These are phyloP conservation scores for Arabis alpina DNA, from an alignment of 345 rosid species.

Conservation along the genomic window DNA sequence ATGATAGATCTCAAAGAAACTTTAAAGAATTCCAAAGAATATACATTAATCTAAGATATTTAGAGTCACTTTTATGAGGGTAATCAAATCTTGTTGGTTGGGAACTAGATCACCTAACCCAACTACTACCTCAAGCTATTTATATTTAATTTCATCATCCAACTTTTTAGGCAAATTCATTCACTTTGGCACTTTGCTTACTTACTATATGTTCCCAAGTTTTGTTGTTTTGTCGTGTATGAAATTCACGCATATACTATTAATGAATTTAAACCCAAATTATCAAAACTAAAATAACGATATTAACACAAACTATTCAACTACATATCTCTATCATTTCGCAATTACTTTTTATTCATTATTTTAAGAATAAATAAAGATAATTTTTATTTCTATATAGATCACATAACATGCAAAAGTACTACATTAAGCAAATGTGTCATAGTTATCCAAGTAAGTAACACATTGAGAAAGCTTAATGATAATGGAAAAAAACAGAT, in stretches of 20 bases:
- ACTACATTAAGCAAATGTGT: slow-evolving; percentile 18
- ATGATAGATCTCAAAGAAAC: slow-evolving; percentile 33
- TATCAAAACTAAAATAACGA: not conserved
- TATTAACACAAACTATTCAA: not conserved
- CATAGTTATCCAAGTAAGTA: slow-evolving; percentile 7
- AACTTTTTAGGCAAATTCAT: slow-evolving; percentile 2
- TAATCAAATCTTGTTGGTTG: slow-evolving; percentile 44
- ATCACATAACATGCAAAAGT: not conserved
- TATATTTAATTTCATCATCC: slow-evolving; percentile 15
- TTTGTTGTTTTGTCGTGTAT: no score
- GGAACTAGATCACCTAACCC: slow-evolving; percentile 44
- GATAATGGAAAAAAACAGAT: not conserved
- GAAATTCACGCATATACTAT: no score
- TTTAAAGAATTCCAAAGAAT: not conserved
- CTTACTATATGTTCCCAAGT: not conserved
- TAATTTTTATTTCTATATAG: no score
- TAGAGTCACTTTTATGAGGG: slow-evolving; percentile 24
- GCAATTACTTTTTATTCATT: not conserved
- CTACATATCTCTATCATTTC: no score
- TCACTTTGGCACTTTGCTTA: not conserved
- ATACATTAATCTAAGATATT: slow-evolving; percentile 3
- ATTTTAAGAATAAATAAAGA: not conserved
- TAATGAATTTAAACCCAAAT: not conserved
- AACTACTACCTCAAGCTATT: slow-evolving; percentile 36
- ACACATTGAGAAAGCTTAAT: not conserved